phyloP scores from a whole-genome alignment of 2,329 filamentous ascomycete species.

The Hawksworthiomyces lignivorus region DNA sequence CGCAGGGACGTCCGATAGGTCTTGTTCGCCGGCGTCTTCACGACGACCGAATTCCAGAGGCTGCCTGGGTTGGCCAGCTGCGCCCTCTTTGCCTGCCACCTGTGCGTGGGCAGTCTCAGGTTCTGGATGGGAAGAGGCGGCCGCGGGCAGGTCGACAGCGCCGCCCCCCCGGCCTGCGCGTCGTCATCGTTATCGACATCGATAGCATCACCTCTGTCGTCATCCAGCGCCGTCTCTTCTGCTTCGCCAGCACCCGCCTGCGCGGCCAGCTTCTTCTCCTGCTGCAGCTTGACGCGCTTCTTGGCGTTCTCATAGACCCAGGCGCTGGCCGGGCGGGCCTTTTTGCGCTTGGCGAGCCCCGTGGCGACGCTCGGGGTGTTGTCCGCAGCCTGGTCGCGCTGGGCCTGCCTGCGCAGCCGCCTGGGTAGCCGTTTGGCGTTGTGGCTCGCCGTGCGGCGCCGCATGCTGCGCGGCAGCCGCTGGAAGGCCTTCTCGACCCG shows the following conservation, averaged over 20 bases:
- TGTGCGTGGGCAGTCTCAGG: constrained; percentile 89
- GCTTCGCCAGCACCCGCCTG: background rate
- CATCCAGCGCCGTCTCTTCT: background rate
- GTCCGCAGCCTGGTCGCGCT: constrained; percentile 72
- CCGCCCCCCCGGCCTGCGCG: background rate
- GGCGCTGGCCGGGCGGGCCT: constrained; percentile 13
- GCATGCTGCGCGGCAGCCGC: constrained; percentile 74
- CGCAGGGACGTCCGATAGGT: constrained; percentile 82
- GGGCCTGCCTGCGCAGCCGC: constrained; percentile 62
- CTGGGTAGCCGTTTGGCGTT: constrained; percentile 87
- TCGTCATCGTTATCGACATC: constrained; percentile 22
- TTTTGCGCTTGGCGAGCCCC: constrained; percentile 50
- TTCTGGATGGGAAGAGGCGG: constrained; percentile 74
- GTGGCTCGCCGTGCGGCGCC: constrained; percentile 85
- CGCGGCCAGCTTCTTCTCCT: constrained; percentile 12
- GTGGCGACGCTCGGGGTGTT: constrained; percentile 77
- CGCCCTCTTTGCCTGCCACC: constrained; percentile 89
- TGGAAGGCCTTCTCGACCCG: constrained; percentile 66
- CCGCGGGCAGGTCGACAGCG: constrained; percentile 46
- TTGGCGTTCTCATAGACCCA: constrained; percentile 23
- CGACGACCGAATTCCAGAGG: constrained; percentile 85
- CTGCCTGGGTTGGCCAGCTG: constrained; percentile 74
- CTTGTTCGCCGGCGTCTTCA: constrained; percentile 81
- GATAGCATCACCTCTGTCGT: background rate
- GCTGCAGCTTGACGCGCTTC: constrained; percentile 18